Percentiles rank a stretch among this genome's conserved stretches.
Conservation (phyloP, 805 yeast species). For the Candida ovalis region DNA sequence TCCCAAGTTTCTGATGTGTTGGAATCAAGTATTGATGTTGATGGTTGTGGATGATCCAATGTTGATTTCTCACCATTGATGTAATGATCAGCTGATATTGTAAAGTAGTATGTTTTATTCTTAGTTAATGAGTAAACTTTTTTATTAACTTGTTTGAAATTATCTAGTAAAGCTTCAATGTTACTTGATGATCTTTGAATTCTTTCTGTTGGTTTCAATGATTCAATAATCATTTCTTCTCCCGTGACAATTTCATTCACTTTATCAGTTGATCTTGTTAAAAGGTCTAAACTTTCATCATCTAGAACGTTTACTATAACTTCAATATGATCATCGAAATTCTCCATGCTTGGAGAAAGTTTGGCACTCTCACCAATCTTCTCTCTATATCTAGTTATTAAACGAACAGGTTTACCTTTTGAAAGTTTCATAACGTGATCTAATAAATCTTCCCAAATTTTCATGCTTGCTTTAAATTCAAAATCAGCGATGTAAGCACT, state of each 20-base stretch:
- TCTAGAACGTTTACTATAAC: conserved; percentile 18
- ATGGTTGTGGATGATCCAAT: conserved; percentile 28
- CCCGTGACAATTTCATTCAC: conserved; percentile 8
- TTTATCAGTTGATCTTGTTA: conserved; percentile 15
- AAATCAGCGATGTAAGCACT: conserved; percentile 55
- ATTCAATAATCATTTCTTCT: conserved; percentile 15
- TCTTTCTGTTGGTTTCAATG: conserved; percentile 15
- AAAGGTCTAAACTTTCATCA: conserved; percentile 5
- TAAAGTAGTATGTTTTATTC: conserved; percentile 33
- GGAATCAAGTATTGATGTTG: conserved; percentile 22
- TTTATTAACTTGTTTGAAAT: conserved; percentile 17
- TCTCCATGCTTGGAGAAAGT: not conserved
- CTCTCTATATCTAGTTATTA: conserved; percentile 23
- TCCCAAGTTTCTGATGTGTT: conserved; percentile 22
- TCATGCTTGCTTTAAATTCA: conserved; percentile 62
- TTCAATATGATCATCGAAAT: conserved; percentile 5
- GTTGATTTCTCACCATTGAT: conserved; percentile 31
- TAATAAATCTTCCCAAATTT: conserved; percentile 46
- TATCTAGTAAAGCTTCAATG: not conserved
- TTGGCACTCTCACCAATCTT: not conserved
- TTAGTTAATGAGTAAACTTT: conserved; percentile 8
- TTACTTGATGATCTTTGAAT: conserved; percentile 14
- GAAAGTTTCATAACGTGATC: conserved; percentile 32
- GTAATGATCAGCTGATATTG: conserved; percentile 33
- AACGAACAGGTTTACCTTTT: conserved; percentile 34